Conservation (phyloP, 2,329 filamentous ascomycete species). For the Calonectria hawksworthii region DNA sequence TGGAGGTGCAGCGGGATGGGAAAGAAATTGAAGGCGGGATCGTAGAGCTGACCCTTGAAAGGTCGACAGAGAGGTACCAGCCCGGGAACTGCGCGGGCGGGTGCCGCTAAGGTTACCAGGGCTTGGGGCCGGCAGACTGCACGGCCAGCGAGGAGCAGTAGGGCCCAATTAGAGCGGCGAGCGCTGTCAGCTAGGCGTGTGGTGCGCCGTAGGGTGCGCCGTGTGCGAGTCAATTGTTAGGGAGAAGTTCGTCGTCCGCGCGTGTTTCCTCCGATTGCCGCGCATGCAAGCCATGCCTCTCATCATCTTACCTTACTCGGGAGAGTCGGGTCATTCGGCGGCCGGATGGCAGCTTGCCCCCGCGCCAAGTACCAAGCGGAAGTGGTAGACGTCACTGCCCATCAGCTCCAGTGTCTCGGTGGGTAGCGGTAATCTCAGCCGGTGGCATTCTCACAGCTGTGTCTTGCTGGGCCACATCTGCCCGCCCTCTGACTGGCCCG, state of each 20-base stretch:
- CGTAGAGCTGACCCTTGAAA: slow-evolving; percentile 13
- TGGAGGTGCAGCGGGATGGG: neutral
- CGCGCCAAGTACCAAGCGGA: neutral
- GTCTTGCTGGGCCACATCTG: neutral
- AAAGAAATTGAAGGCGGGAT: slow-evolving; percentile 16
- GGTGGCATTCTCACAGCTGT: neutral
- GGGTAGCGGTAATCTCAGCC: neutral
- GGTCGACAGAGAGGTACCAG: slow-evolving; percentile 13
- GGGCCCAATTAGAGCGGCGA: slow-evolving; percentile 1
- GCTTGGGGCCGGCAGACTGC: neutral
- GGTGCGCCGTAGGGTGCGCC: too few species aligned
- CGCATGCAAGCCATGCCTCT: slow-evolving; percentile 9
- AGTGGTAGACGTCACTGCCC: slow-evolving; percentile 16
- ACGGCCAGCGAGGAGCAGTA: neutral
- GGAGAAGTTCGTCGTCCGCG: neutral
- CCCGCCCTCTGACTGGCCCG: slow-evolving; percentile 7
- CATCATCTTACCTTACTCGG: slow-evolving; percentile 13
- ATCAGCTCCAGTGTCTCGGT: slow-evolving; percentile 1
- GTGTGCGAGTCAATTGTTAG: slow-evolving; percentile 4
- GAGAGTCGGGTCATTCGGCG: slow-evolving; percentile 24
- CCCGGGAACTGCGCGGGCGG: slow-evolving; percentile 24
- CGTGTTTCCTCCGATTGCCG: neutral
- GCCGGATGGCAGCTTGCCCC: neutral
- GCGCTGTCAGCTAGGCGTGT: neutral
- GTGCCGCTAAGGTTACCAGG: slow-evolving; percentile 14